Evolutionary conservation across 1,139 yeast genomes (phyloP).

Genomic region (Candida tetrigidarum): DNA sequence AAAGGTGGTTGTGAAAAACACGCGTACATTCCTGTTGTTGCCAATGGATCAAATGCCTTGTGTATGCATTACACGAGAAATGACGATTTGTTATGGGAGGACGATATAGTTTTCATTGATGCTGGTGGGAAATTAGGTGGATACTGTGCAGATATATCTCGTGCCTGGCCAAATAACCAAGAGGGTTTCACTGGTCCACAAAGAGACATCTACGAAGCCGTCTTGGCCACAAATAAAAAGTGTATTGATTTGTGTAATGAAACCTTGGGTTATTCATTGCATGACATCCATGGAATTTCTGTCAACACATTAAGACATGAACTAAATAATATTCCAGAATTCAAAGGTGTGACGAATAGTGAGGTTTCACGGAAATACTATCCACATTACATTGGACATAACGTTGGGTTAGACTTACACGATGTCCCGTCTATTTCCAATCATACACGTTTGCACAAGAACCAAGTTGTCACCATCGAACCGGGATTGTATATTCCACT

Average conservation of each 20-base stretch:
- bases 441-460: constrained; percentile 51
- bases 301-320: constrained; percentile 63
- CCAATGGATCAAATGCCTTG: constrained; percentile 86
- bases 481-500: constrained; percentile 93
- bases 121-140: constrained; percentile 97
- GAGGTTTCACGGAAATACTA: constrained; percentile 64
- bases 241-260: constrained; percentile 74
- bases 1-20: constrained; percentile 87
- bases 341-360: constrained; percentile 47
- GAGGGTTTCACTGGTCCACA: constrained; percentile 77
- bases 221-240: constrained; percentile 76
- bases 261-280: constrained; percentile 55
- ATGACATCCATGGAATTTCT: constrained; percentile 77
- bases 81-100: constrained; percentile 73
- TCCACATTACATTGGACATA: constrained; percentile 97
- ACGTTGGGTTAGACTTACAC: constrained; percentile 91
- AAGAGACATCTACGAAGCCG: constrained; percentile 85
- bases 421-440: constrained; percentile 71
- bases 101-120: constrained; percentile 89
- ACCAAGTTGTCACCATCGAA: constrained; percentile 88
- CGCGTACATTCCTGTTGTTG: constrained; percentile 96
- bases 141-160: constrained; percentile 92
- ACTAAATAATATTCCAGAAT: constrained; percentile 70
- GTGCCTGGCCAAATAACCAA: constrained; percentile 90
- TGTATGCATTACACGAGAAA: constrained; percentile 92